Evolutionary conservation across 495 filamentous ascomycete species (phyloP), one percentile per base, ranked within the genome.

Genomic region (Aspergillus baeticus): DNA sequence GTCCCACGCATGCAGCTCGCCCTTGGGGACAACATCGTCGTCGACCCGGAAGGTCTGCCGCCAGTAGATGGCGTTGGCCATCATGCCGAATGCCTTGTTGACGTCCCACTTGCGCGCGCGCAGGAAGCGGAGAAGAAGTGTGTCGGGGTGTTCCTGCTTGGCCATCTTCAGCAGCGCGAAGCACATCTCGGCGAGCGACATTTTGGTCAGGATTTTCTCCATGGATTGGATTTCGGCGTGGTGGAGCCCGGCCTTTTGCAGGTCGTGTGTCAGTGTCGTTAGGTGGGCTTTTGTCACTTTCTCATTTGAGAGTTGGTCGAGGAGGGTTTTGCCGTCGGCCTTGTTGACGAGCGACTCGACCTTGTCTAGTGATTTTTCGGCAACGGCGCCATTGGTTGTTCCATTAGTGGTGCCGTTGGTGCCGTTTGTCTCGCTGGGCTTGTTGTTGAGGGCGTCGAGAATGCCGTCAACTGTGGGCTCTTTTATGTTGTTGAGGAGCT

Each of bases 101-200:
- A 96, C 83, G 67, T 98, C 89, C 94, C 94, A 98, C 71, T 97
- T 98, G 31, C 94, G 81, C 10, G 94, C 94, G 43, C 94, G 82
- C 48, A 98, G 76, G 72, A 97, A 98, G 18, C 94, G 85, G 44
- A 98, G 77, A 10, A 96, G 76, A n/a, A 98, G 77, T 5, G 82
- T 86, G 68, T 98, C 94, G 1, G 93, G 94, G 68, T 97, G 81
- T 65, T 98, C 94, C 60, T 91, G 88, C 76, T 98, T 98, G 38
- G 92, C 84, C 93, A 98, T 96, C 52, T 78, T 81, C 93, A 94
- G 98, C 70, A 96, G 90, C 2, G 90, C 86, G 3, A 80, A 75
- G 21, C 94, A 82, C 60, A 98, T 81, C 46, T 87, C 80, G 56
- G 92, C 89, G 4, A 92, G 91, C 3, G 84, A 72, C 60, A 89